Percentiles rank a stretch among this genome's conserved stretches.
Evolutionary conservation across 23 red algal species (phyloP).

Genomic region (Gracilaria vermiculophylla): DNA sequence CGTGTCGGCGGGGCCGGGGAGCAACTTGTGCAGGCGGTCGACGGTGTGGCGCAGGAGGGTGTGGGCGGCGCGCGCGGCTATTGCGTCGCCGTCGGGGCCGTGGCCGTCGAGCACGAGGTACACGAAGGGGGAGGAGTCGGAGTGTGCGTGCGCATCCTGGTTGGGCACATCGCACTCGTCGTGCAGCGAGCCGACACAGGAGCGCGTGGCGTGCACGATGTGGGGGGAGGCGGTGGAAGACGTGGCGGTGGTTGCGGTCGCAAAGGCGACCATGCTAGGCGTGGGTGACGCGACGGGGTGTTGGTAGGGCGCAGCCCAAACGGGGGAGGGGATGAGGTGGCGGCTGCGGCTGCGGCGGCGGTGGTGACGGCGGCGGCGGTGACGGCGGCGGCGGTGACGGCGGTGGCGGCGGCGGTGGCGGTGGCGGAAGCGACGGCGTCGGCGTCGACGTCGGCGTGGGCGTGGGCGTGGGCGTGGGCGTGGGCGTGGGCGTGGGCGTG

Average conservation of each 20-base stretch:
- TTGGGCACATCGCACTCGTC: slow-evolving; percentile 17
- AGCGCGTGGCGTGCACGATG: background rate
- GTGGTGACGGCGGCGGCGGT: too few species aligned
- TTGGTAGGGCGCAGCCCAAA: background rate
- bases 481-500: too few species aligned
- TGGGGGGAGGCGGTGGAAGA: background rate
- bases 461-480: too few species aligned
- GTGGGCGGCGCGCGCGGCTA: slow-evolving; percentile 12
- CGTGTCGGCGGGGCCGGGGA: background rate
- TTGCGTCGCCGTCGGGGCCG: slow-evolving; percentile 14
- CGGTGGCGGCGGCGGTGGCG: too few species aligned
- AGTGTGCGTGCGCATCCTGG: slow-evolving; percentile 16
- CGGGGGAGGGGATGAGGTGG: background rate
- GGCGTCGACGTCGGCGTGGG: too few species aligned
- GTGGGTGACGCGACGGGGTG: background rate
- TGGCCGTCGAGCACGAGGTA: slow-evolving; percentile 42
- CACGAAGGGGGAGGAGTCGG: background rate
- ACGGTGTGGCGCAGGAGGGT: background rate
- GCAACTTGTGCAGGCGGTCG: background rate
- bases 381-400: too few species aligned
- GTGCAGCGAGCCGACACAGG: slow-evolving; percentile 12
- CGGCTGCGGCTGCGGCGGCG: background rate
- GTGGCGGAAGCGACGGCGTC: too few species aligned
- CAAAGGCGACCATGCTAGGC: background rate
- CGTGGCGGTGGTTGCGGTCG: background rate